Percentiles rank a stretch among this genome's conserved stretches.
These are phyloP conservation scores for Trichothecium roseum DNA, from an alignment of 2,329 filamentous ascomycete genomes.

Conservation along the genomic window DNA sequence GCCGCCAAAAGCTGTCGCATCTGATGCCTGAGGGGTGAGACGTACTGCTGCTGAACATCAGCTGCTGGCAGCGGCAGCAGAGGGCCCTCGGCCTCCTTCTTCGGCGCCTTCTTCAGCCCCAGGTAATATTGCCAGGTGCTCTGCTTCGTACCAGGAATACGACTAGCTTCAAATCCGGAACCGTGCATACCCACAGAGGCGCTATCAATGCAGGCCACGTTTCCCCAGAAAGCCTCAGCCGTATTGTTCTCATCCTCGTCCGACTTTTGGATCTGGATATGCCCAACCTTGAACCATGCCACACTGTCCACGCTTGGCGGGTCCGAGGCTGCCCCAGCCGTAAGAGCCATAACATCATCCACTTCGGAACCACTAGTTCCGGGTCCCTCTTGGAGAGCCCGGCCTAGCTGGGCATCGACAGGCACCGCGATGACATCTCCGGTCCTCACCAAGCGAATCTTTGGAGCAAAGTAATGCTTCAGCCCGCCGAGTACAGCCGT, in stretches of 20 bases:
- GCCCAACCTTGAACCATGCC: conserved; percentile 87
- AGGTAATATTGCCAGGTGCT: conserved; percentile 89
- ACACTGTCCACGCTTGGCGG: conserved; percentile 44
- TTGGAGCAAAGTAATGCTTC: conserved; percentile 79
- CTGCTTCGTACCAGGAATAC: conserved; percentile 63
- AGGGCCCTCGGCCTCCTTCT: conserved; percentile 24
- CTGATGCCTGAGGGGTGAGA: conserved; percentile 54
- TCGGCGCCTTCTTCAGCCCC: conserved; percentile 59
- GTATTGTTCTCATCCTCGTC: conserved; percentile 49
- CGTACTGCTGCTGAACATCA: conserved; percentile 27
- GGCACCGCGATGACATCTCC: conserved; percentile 85
- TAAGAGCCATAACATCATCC: conserved; percentile 56
- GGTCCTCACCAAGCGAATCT: conserved; percentile 69
- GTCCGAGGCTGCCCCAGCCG: conserved; percentile 22
- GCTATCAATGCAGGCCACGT: conserved; percentile 76
- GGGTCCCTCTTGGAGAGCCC: conserved; percentile 65
- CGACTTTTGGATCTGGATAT: conserved; percentile 48
- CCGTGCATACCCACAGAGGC: conserved; percentile 82
- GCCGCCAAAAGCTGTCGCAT: conserved; percentile 79
- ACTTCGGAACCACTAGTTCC: conserved; percentile 48
- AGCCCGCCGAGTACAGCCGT: conserved; percentile 77
- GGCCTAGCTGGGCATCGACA: conserved; percentile 76
- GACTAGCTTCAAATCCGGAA: conserved; percentile 75
- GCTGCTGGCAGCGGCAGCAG: conserved; percentile 23
- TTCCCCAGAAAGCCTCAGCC: conserved; percentile 69